Conservation (phyloP, 208 protist genomes). For the Zelonia costaricensis region DNA sequence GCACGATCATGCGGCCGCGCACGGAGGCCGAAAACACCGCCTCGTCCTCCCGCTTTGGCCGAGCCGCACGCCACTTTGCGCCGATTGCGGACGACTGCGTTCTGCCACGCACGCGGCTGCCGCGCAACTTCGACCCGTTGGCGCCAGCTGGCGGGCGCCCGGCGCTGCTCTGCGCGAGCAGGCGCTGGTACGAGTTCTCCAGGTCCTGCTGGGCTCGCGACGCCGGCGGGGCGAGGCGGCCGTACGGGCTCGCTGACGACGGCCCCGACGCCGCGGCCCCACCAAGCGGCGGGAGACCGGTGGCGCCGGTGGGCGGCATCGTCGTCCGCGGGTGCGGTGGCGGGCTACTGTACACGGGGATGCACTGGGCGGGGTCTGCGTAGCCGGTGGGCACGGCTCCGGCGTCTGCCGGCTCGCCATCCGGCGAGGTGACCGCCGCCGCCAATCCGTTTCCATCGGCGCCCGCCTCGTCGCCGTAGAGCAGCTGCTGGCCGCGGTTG, state of each 20-base stretch:
- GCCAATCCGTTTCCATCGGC: no score
- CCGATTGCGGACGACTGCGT: not conserved
- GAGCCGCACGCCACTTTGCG: not conserved
- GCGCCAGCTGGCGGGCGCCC: not conserved
- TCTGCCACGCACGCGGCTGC: not conserved
- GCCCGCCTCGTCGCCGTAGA: constrained; percentile 44
- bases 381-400: not conserved
- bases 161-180: not conserved
- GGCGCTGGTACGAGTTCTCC: not conserved
- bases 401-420: not conserved
- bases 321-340: not conserved
- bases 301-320: constrained; percentile 12
- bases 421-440: not conserved
- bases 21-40: constrained; percentile 24
- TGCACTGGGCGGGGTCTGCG: not conserved
- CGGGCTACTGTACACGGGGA: no score
- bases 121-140: not conserved
- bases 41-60: constrained; percentile 4
- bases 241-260: constrained; percentile 1
- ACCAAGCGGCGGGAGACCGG: constrained; percentile 8
- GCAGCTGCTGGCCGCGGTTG: constrained; percentile 44
- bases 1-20: constrained; percentile 24
- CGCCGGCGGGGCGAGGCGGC: not conserved
- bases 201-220: not conserved
- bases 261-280: not conserved